Evolutionary conservation across 805 yeast genomes (phyloP), one percentile per base, ranked within the genome.

Genomic region (Candida namnaoensis): DNA sequence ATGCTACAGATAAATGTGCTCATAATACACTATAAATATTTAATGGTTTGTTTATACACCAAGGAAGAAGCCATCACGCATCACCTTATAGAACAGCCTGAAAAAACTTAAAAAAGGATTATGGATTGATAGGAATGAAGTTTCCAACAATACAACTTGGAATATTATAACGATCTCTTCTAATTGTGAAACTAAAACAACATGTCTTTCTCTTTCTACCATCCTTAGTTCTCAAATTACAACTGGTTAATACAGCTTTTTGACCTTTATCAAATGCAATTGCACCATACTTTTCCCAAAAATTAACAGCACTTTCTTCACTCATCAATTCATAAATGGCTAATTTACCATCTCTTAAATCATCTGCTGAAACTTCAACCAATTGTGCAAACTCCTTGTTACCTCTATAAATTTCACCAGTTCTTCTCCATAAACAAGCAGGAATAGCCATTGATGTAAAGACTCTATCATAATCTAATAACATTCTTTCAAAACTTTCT

Each of bases 381-480:
- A 91, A 62, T 1, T 90, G 83, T 0, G 97, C 98, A 74, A 91
- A 91, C 58, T 91, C 98, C 57, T 90, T 88, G 61, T 91, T 91
- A 1, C 96, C 98, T 46, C 97, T 64, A 53, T 87, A 91, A 4
- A 91, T 91, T 51, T 91, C 98, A 2, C 98, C 98, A 0, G 98
- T 90, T 52, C 98, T 80, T 57, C 98, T 69, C 97, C 98, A 91
- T 27, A 91, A 69, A 63, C 98, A 91, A 1, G 97, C 96, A 2
- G 98, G 98, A 46, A 91, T 88, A 7, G 97, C 96, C 96, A 91
- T 88, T 5, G 95, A 83, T 0, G 97, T 88, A 64, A 91, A 91
- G 4, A 91, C 96, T 32, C 98, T 71, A 58, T 91, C 98, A 55
- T 91, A 88, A 52, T 91, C 96, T 40, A 91, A 66, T 37, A 91